Base-by-base conservation (phyloP, 148 eudicot species). In the Agrostemma githago region DNA sequence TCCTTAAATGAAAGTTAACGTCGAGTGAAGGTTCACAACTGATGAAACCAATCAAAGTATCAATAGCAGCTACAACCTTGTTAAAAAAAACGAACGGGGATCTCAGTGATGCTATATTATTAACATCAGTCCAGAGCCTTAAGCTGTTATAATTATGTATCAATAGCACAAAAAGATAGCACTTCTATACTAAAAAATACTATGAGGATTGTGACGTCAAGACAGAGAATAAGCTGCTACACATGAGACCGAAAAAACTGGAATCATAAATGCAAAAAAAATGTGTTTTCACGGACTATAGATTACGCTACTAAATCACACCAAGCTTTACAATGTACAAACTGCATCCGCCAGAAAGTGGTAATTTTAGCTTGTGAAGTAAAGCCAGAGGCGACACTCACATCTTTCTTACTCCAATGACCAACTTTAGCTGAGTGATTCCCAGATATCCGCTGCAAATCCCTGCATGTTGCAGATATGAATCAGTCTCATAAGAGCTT, bases 401-500 rank as follows among this genome's bases (percentile, higher is more conserved):
- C 98, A 87, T 92, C 91, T 83, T 90, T 85, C 79, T 37, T 57
- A 75, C 83, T 95, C 77, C 89, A 82, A 82, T 85, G 72, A 68
- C 97, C 97, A 80, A 89, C 97, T 79, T 82, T 90, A 66, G 92
- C 82, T 42, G 89, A 78, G 73, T 77, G 78, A 78, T 92, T 90
- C 79, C 99, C 93, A 83, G 92, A 80, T 79, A 95, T 79, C 81
- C 84, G 86, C 83, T 92, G 99, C 90, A 95, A 85, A 79, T 95
- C 99, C 93, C 99, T 95, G 96, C 85, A 91, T 84, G 85, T 68
- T 84, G 80, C 82, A 83, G 46, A 81, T 81, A 76, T 79, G 75
- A 87, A 84, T 88, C 86, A 89, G 87, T 80, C 81, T 74, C 85
- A 75, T 58, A 73, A 75, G 75, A 69, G 69, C 72, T 1, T 74